Base-by-base conservation (phyloP, 208 protist genomes). In the Leptomonas seymouri region DNA sequence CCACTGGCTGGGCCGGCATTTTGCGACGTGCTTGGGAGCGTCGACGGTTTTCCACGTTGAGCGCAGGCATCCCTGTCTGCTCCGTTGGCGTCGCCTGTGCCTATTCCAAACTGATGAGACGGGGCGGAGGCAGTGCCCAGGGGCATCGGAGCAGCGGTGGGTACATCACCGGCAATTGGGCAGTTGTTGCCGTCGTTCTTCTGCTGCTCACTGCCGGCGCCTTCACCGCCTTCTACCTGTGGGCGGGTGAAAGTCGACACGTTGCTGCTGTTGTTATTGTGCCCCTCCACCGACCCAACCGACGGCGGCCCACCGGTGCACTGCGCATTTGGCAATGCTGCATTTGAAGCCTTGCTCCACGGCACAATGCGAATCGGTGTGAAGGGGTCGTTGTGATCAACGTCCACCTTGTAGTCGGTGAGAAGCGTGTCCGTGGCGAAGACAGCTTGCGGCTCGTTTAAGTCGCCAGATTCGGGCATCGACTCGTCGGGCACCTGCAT, bases 341-440 rank as follows among this genome's bases (percentile, higher is more conserved):
- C 11, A 2, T 5, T 28, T 11, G 36, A 16, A 0, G 41, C 42
- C n/a, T 44, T 58, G 9, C 44, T 45, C 12, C 62, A 53, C 3
- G 60, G 62, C 44, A 74, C 36, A 28, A 93, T 63, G 11, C 76
- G 55, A 50, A 94, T 86, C 36, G 50, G 42, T 8, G 75, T 82
- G 54, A 79, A 87, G 2, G 76, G 74, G 18, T 85, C 78, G 68
- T 84, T 78, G 54, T 77, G 74, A 55, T 89, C 84, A 3, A 94
- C 85, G 59, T 94, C 85, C 9, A 81, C 51, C 9, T 74, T 78
- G 63, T 89, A 94, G 72, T 91, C 78, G 20, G 78, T 64, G 28
- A 94, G 69, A 12, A 81, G 31, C 15, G 89, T 90, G 34, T 63
- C 71, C 30, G 89, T 87, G 3, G 80, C 57, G 63, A 94, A 94